These are phyloP conservation scores for Pleodorina starrii DNA, from an alignment of 139 green algal genomes.

Conservation along the genomic window DNA sequence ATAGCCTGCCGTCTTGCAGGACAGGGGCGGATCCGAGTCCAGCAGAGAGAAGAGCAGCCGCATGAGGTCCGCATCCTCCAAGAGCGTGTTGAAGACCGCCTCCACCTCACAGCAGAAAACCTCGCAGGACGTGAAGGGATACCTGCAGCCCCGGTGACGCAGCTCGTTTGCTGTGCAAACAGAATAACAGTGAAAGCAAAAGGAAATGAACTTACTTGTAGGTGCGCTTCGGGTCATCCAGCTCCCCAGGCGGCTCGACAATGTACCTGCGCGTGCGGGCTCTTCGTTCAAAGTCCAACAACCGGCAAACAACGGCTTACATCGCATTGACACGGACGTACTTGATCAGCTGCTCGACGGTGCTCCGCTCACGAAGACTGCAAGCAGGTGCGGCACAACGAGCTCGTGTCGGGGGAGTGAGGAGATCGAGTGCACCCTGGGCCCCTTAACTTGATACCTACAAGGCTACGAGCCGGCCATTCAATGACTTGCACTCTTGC, in stretches of 20 bases:
- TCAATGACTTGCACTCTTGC: slow-evolving; percentile 94
- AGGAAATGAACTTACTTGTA: slow-evolving; percentile 74
- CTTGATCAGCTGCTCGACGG: slow-evolving; percentile 84
- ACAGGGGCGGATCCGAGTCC: slow-evolving; percentile 72
- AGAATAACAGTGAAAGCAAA: not conserved
- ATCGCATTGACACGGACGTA: slow-evolving; percentile 33
- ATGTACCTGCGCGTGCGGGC: slow-evolving; percentile 71
- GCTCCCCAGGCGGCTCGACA: slow-evolving; percentile 71
- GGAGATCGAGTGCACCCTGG: slow-evolving; percentile 7
- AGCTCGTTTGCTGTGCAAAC: not conserved
- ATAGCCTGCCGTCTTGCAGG: slow-evolving; percentile 91
- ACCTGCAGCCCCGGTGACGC: slow-evolving; percentile 59
- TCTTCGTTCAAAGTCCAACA: not conserved
- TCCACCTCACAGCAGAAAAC: slow-evolving; percentile 98
- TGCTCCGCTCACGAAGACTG: slow-evolving; percentile 79
- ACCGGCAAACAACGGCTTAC: not conserved
- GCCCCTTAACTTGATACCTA: slow-evolving; percentile 55
- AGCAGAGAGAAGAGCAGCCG: slow-evolving; percentile 88
- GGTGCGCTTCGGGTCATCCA: slow-evolving; percentile 80
- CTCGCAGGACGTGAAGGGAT: slow-evolving; percentile 97
- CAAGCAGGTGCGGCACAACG: not conserved
- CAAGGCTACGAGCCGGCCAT: slow-evolving; percentile 89
- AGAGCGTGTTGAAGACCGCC: slow-evolving; percentile 90
- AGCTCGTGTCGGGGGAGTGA: not conserved
- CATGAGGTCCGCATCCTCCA: slow-evolving; percentile 86